phyloP scores from a whole-genome alignment of 2,329 filamentous ascomycete genomes.

The Botrytis fragariae region DNA sequence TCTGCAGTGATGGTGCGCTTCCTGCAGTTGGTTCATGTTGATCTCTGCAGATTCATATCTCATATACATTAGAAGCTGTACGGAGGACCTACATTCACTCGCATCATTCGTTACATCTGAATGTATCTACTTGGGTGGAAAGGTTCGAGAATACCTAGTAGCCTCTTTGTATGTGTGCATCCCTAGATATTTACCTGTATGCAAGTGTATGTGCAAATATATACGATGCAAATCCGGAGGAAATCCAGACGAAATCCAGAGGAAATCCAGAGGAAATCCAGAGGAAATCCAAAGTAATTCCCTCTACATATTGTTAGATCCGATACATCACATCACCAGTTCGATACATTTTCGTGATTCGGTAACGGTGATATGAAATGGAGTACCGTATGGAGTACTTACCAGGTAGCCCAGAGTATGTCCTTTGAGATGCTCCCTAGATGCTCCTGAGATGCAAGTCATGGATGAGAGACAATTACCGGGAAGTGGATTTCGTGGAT shows the following conservation, averaged over 20 bases:
- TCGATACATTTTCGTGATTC: neutral
- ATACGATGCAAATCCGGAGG: too few species aligned
- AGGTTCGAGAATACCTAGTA: neutral
- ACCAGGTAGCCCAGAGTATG: neutral
- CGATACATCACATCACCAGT: neutral
- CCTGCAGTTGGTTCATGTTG: slow-evolving; percentile 3
- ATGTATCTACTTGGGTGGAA: neutral
- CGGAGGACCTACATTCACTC: neutral
- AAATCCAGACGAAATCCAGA: too few species aligned
- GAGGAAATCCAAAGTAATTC: neutral
- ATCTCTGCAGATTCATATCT: neutral
- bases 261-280: neutral
- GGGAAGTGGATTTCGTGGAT: neutral
- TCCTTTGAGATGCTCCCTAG: neutral
- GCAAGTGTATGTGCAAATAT: too few species aligned
- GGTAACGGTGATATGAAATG: neutral
- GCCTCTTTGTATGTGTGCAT: too few species aligned
- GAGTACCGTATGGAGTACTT: neutral
- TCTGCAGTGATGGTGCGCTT: neutral
- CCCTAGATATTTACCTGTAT: too few species aligned
- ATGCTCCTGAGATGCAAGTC: slow-evolving; percentile 8
- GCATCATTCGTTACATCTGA: neutral
- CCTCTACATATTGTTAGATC: neutral
- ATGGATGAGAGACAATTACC: slow-evolving; percentile 11
- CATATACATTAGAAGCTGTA: neutral